Conservation (phyloP, 2,329 filamentous ascomycete species). For the Corniculantispora saksenae region DNA sequence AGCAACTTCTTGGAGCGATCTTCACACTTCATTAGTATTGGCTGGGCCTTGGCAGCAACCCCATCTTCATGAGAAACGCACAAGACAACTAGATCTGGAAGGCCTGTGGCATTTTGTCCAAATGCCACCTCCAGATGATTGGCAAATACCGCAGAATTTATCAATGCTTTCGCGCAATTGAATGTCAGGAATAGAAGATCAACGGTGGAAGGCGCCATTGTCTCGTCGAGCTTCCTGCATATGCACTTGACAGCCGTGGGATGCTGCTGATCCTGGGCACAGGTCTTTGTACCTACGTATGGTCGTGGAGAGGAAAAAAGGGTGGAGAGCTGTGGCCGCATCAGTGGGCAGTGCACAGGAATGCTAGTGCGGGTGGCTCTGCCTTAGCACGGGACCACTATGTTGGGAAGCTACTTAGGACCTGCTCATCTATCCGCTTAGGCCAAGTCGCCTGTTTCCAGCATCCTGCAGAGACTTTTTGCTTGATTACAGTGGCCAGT, state of each 20-base stretch:
- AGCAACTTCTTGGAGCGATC: slow-evolving; percentile 86
- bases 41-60: neutral
- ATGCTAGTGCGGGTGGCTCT: neutral
- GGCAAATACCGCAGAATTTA: slow-evolving; percentile 71
- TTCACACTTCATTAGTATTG: slow-evolving; percentile 33
- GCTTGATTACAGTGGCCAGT: too few relatives aligned
- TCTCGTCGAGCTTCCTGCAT: neutral
- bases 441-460: neutral
- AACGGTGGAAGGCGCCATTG: slow-evolving; percentile 51
- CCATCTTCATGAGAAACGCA: slow-evolving; percentile 39
- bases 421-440: neutral
- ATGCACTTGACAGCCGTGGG: neutral
- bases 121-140: slow-evolving; percentile 67
- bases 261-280: neutral
- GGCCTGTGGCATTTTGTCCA: slow-evolving; percentile 43
- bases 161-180: slow-evolving; percentile 76
- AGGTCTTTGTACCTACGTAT: neutral
- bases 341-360: neutral
- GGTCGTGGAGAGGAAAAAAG: neutral
- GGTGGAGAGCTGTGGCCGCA: neutral
- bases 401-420: neutral
- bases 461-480: neutral
- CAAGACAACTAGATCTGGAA: slow-evolving; percentile 60
- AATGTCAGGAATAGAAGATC: slow-evolving; percentile 82
- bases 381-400: neutral